Evolutionary conservation across 1,139 yeast genomes (phyloP).

Genomic region (Yamadazyma aaseri): DNA sequence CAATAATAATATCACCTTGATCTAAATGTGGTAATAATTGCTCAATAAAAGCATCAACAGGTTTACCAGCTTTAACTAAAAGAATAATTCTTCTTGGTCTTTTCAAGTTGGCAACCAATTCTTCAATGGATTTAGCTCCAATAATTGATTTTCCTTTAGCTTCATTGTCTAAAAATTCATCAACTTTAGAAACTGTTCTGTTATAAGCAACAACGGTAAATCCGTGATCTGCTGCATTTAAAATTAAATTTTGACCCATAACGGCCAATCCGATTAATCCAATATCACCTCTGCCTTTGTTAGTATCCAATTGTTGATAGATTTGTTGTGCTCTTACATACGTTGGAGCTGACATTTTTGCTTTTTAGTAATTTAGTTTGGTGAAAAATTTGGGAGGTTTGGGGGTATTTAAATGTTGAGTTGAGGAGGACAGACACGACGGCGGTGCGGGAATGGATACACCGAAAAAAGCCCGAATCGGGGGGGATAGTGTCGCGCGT

Average conservation of each 20-base stretch:
- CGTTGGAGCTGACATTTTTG: conserved; percentile 6
- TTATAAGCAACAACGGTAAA: conserved; percentile 96
- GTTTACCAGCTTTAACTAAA: conserved; percentile 94
- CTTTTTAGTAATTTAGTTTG: not conserved
- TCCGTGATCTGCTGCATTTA: conserved; percentile 98
- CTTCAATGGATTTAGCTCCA: conserved; percentile 93
- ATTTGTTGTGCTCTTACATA: conserved; percentile 6
- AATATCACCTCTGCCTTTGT: conserved; percentile 76
- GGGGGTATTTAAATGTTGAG: conserved; percentile 2
- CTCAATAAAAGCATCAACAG: conserved; percentile 89
- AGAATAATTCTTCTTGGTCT: conserved; percentile 95
- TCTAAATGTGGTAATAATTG: conserved; percentile 90
- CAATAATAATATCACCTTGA: conserved; percentile 96
- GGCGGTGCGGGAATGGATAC: not conserved
- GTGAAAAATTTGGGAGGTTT: conserved; percentile 1
- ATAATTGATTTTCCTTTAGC: conserved; percentile 95
- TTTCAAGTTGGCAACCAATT: conserved; percentile 85
- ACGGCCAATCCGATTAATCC: conserved; percentile 99
- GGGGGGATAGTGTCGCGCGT: no score
- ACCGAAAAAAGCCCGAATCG: conserved; percentile 2
- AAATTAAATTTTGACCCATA: conserved; percentile 98
- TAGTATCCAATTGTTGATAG: conserved; percentile 18
- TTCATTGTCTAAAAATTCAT: conserved; percentile 87
- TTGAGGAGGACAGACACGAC: not conserved
- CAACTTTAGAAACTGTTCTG: conserved; percentile 96